Conservation (phyloP, 345 rosid genomes). For the Salix udensis region DNA sequence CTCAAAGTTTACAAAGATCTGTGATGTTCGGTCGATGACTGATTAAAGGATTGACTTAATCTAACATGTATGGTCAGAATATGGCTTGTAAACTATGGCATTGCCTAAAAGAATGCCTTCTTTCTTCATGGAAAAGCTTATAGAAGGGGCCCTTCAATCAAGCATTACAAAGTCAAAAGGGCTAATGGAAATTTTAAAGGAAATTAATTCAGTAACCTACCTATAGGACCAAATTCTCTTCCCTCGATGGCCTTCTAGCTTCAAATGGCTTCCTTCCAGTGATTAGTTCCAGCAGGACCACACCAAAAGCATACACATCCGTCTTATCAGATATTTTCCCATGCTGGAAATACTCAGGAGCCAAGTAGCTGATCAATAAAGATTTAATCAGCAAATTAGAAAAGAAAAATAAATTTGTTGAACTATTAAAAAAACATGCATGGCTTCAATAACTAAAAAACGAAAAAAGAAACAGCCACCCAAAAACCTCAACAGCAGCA, state of each 20-base stretch:
- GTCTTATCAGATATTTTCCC: constrained; percentile 93
- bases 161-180: constrained; percentile 29
- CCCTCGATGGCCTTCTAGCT: constrained; percentile 67
- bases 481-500: too few relatives aligned
- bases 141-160: constrained; percentile 13
- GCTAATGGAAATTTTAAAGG: constrained; percentile 10
- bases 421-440: not conserved
- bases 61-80: constrained; percentile 11
- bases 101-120: constrained; percentile 6
- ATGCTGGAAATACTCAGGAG: constrained; percentile 97
- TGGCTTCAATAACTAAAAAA: too few relatives aligned
- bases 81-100: not conserved
- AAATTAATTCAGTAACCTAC: constrained; percentile 50
- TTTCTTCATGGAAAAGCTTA: not conserved
- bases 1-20: not conserved
- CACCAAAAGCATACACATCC: constrained; percentile 94
- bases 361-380: constrained; percentile 58
- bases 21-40: not conserved
- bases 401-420: not conserved
- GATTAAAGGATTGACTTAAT: constrained; percentile 1
- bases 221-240: constrained; percentile 92
- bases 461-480: too few relatives aligned
- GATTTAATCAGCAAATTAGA: constrained; percentile 2
- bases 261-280: constrained; percentile 91
- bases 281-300: constrained; percentile 76